Conservation (phyloP, 225 moss, liverwort and hornwort species). For the Climacium dendroides region DNA sequence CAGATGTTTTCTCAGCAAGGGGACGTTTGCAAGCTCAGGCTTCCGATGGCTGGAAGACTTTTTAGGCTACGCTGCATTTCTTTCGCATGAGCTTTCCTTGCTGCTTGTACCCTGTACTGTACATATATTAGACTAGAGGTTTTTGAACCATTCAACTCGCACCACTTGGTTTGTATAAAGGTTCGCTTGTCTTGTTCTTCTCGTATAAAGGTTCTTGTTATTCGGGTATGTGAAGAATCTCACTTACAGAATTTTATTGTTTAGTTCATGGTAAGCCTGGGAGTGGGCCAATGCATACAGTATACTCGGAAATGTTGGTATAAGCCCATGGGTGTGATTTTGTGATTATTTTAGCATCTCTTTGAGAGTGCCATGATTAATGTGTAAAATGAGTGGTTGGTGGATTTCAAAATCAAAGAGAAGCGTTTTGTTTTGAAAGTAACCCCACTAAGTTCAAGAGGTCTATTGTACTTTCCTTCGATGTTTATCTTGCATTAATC, state of each 20-base stretch:
- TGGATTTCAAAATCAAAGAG: background rate
- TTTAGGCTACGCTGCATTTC: conserved; percentile 18
- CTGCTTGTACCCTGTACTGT: conserved; percentile 1
- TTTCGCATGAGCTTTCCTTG: background rate
- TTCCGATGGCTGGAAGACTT: conserved; percentile 73
- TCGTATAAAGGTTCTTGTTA: background rate
- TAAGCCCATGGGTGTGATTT: background rate
- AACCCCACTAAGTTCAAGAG: background rate
- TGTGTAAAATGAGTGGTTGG: background rate
- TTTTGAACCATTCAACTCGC: background rate
- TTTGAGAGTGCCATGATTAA: background rate
- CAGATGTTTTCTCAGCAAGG: conserved; percentile 56
- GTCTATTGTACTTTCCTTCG: background rate
- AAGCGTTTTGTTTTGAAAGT: background rate
- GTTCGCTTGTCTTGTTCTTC: background rate
- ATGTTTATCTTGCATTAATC: too few species aligned
- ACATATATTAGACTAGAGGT: background rate
- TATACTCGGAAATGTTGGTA: background rate
- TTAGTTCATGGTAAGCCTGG: background rate
- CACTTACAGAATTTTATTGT: background rate
- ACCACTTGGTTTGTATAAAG: background rate
- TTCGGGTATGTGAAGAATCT: background rate
- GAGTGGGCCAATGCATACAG: background rate
- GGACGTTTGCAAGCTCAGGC: conserved; percentile 63
- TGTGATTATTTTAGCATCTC: background rate